Base-by-base conservation (phyloP, 768 basidiomycete species). In the Pisolithus orientalis region DNA sequence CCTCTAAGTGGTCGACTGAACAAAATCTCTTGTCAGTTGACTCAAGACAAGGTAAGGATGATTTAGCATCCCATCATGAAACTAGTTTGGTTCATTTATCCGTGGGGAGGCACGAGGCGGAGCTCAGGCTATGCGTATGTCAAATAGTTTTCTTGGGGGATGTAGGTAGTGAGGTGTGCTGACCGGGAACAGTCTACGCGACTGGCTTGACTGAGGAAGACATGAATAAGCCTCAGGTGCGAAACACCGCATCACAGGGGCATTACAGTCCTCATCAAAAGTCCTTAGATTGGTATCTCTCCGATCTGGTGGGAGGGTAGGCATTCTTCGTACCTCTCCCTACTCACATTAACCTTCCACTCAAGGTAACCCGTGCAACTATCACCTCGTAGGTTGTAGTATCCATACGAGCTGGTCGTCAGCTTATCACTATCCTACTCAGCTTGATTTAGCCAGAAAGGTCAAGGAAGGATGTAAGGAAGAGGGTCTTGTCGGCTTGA, bases 261-360 rank as follows among this genome's bases (percentile, higher is more conserved):
- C 43, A 27, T 32, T 17, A 39, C 45, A 16, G 13, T 27, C 32
- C 53, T 53, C 21, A 49, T 53, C 57, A 28, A 59, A 52, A 34
- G 43, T 28, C 43, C 24, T 57, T 39, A 91, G 86, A 85, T 94
- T 61, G 91, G 91, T 44, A 90, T 94, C 62, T 87, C 87, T 29
- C 84, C 88, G 3, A 78, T 92, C 49, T 94, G 90, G 90, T 94
- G 90, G 89, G 90, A 93, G 78, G 90, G 90, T 85, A 57, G 54
- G 57, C 49, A 9, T 38, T 49, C 39, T 28, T 14, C 14, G 28
- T 25, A 39, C 9, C 43, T 44, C 34, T 34, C 16, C 39, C 38
- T 1, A 24, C 45, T n/a, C 6, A 8, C 44, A 21, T 21, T 10
- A 51, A 39, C 21, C 21, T 39, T 39, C 49, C 51, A 29, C 17